These are phyloP conservation scores for Fusarium paranaense DNA, from an alignment of 2,329 filamentous ascomycete genomes.

Conservation along the genomic window DNA sequence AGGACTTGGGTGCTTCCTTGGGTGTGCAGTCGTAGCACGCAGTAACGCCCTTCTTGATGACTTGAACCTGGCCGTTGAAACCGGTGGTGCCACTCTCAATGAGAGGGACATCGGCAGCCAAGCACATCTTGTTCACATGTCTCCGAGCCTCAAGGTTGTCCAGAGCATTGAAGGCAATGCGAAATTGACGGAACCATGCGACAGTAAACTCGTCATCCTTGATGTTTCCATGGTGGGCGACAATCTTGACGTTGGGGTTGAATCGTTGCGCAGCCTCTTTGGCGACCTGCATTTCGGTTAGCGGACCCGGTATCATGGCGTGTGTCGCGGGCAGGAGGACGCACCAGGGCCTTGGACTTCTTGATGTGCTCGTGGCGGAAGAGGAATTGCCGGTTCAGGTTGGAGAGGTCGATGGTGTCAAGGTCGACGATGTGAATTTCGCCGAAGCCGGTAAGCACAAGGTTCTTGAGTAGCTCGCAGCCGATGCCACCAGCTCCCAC, in stretches of 20 bases:
- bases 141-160: conserved; percentile 94
- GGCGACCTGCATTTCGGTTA: conserved; percentile 72
- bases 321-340: conserved; percentile 45
- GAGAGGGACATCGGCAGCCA: conserved; percentile 88
- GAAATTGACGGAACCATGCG: conserved; percentile 86
- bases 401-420: conserved; percentile 97
- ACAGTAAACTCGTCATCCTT: conserved; percentile 89
- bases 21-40: conserved; percentile 96
- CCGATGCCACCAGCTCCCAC: conserved; percentile 97
- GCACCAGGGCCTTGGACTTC: conserved; percentile 91
- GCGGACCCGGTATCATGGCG: conserved; percentile 15
- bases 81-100: conserved; percentile 98
- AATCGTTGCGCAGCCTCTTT: conserved; percentile 92
- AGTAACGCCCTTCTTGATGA: conserved; percentile 90
- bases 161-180: conserved; percentile 93
- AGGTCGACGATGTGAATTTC: conserved; percentile 96
- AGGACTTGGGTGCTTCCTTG: conserved; percentile 91
- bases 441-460: conserved; percentile 90
- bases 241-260: conserved; percentile 87
- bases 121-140: conserved; percentile 97
- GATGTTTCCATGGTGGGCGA: conserved; percentile 94
- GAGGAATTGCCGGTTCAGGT: conserved; percentile 96
- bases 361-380: conserved; percentile 98
- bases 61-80: conserved; percentile 97
- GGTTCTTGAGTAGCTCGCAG: conserved; percentile 96